Conservation (phyloP, 2,329 filamentous ascomycete species). For the Clarireedia hainanense region DNA sequence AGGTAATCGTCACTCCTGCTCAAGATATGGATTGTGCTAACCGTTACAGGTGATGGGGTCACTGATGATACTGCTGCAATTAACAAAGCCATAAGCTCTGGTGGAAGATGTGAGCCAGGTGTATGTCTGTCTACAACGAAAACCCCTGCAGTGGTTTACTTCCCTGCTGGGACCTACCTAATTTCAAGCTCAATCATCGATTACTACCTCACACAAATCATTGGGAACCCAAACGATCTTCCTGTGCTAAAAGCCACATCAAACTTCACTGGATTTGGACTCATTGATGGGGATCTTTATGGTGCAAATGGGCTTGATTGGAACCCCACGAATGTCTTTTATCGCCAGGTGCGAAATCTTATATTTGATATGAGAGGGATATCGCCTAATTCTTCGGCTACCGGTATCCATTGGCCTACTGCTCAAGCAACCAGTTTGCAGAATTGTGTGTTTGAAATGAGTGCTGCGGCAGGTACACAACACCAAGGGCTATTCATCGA, state of each 20-base stretch:
- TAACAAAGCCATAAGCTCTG: slow-evolving; percentile 43
- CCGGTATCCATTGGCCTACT: slow-evolving; percentile 45
- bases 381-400: slow-evolving; percentile 22
- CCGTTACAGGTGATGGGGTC: slow-evolving; percentile 46
- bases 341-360: slow-evolving; percentile 57
- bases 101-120: slow-evolving; percentile 36
- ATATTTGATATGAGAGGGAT: slow-evolving; percentile 45
- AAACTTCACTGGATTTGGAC: slow-evolving; percentile 65
- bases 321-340: slow-evolving; percentile 66
- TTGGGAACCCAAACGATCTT: slow-evolving; percentile 31
- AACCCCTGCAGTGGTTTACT: slow-evolving; percentile 33
- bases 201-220: slow-evolving; percentile 23
- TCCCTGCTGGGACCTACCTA: slow-evolving; percentile 24
- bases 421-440: slow-evolving; percentile 52
- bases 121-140: slow-evolving; percentile 38
- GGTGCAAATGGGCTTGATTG: slow-evolving; percentile 60
- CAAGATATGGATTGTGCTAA: slow-evolving; percentile 79
- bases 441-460: slow-evolving; percentile 54
- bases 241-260: slow-evolving; percentile 67
- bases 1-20: slow-evolving; percentile 7
- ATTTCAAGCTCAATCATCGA: slow-evolving; percentile 20
- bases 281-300: slow-evolving; percentile 82
- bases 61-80: slow-evolving; percentile 84
- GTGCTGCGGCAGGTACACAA: slow-evolving; percentile 34
- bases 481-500: slow-evolving; percentile 55